phyloP scores from a whole-genome alignment of 2,329 filamentous ascomycete genomes.

The Diaporthe vexans region DNA sequence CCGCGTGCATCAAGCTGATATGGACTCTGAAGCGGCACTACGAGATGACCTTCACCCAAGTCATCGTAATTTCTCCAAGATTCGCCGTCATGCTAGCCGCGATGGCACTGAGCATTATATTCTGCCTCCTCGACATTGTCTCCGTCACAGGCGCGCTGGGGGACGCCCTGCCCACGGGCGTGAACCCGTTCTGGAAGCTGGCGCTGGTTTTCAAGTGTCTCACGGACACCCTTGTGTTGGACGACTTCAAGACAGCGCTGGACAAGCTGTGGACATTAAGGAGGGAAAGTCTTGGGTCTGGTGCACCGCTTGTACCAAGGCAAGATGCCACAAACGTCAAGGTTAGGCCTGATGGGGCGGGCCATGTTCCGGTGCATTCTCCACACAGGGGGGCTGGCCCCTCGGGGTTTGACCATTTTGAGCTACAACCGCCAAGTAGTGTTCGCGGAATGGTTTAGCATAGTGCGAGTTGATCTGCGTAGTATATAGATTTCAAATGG shows the following conservation, averaged over 20 bases:
- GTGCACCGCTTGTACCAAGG: not conserved
- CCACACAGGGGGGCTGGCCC: not conserved
- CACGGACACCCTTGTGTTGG: constrained; percentile 75
- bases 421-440: constrained; percentile 28
- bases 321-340: not conserved
- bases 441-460: constrained; percentile 22
- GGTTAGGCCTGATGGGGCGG: constrained; percentile 17
- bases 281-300: constrained; percentile 14
- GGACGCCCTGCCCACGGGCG: constrained; percentile 55
- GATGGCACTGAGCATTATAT: constrained; percentile 72
- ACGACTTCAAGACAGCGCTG: constrained; percentile 75
- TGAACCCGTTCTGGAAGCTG: constrained; percentile 76
- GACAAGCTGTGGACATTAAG: constrained; percentile 49
- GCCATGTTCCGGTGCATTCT: constrained; percentile 15
- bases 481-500: not conserved
- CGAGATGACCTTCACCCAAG: constrained; percentile 68
- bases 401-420: constrained; percentile 13
- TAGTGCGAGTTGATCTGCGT: not conserved
- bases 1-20: constrained; percentile 70
- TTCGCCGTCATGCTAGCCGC: constrained; percentile 73
- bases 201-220: constrained; percentile 77
- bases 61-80: constrained; percentile 72
- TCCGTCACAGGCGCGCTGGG: constrained; percentile 67
- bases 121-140: constrained; percentile 73
- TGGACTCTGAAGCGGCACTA: constrained; percentile 75